phyloP scores from a whole-genome alignment of 202 grass and related monocot genomes.

The Carex sylvatica region DNA sequence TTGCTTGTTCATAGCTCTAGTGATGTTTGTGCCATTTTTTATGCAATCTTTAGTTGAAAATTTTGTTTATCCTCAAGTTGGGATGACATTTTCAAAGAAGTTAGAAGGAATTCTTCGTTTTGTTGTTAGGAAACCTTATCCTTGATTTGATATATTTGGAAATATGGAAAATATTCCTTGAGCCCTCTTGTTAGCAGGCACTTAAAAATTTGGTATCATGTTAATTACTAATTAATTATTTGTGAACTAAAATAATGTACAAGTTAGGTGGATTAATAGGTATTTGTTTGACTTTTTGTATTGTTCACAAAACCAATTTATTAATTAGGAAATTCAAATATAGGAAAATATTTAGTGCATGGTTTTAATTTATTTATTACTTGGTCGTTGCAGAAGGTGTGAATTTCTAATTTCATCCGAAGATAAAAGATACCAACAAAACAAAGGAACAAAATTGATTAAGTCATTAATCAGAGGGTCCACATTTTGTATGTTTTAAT shows the following conservation, averaged over 20 bases:
- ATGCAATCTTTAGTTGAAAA: background rate
- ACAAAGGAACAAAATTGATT: background rate
- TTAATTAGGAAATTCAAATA: background rate
- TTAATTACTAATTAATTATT: background rate
- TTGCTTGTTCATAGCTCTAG: background rate
- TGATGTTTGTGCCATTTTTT: background rate
- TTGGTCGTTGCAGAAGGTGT: background rate
- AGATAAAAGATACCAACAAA: background rate
- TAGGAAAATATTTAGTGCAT: background rate
- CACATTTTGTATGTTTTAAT: background rate
- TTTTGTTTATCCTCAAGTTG: background rate
- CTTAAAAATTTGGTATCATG: background rate
- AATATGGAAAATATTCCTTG: background rate
- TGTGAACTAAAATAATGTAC: background rate
- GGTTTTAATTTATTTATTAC: background rate
- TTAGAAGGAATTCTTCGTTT: background rate
- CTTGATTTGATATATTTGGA: background rate
- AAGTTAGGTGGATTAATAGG: background rate
- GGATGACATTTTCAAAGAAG: background rate
- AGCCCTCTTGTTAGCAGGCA: slow-evolving; percentile 3
- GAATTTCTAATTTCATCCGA: background rate
- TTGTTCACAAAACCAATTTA: background rate
- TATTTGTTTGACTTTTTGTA: background rate
- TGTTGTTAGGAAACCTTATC: slow-evolving; percentile 5
- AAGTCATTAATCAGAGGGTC: background rate